Conservation (phyloP, 2,329 filamentous ascomycete genomes). For the Fragosphaeria purpurea region DNA sequence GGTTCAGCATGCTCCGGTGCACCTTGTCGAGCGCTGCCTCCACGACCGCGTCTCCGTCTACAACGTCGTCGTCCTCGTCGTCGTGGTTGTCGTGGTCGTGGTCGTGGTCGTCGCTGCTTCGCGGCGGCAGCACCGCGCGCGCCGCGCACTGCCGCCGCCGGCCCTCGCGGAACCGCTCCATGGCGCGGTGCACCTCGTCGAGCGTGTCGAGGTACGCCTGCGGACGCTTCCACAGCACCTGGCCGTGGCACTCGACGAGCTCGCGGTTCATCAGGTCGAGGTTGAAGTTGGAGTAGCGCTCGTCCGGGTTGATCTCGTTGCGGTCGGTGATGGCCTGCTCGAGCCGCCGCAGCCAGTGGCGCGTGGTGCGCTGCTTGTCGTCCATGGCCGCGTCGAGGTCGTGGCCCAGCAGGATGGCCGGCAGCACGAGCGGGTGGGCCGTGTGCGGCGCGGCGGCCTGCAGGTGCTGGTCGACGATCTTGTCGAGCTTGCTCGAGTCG, state of each 20-base stretch:
- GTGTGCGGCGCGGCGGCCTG: slow-evolving; percentile 37
- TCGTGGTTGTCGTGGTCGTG: background rate
- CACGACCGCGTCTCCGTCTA: slow-evolving; percentile 16
- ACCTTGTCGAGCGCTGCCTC: slow-evolving; percentile 29
- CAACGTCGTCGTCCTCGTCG: background rate
- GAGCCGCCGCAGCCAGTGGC: slow-evolving; percentile 50
- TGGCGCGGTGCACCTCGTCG: slow-evolving; percentile 11
- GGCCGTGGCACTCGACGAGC: slow-evolving; percentile 49
- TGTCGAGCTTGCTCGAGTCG: slow-evolving; percentile 41
- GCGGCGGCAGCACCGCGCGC: too few relatives aligned
- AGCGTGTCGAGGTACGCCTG: slow-evolving; percentile 39
- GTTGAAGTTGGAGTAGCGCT: slow-evolving; percentile 45
- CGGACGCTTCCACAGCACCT: slow-evolving; percentile 30
- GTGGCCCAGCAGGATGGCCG: slow-evolving; percentile 48
- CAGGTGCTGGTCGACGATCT: slow-evolving; percentile 37
- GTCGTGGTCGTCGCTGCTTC: background rate
- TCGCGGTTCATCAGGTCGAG: slow-evolving; percentile 52
- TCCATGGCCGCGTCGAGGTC: slow-evolving; percentile 47
- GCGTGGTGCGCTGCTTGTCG: slow-evolving; percentile 51
- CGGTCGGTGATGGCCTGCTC: slow-evolving; percentile 53
- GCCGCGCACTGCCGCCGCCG: slow-evolving; percentile 1
- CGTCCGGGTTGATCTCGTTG: slow-evolving; percentile 46
- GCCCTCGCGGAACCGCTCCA: slow-evolving; percentile 10
- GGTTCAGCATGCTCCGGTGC: slow-evolving; percentile 41
- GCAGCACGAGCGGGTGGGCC: slow-evolving; percentile 49